These are phyloP conservation scores for Aschersonia sp. DNA, from an alignment of 2,329 filamentous ascomycete genomes.

Conservation along the genomic window DNA sequence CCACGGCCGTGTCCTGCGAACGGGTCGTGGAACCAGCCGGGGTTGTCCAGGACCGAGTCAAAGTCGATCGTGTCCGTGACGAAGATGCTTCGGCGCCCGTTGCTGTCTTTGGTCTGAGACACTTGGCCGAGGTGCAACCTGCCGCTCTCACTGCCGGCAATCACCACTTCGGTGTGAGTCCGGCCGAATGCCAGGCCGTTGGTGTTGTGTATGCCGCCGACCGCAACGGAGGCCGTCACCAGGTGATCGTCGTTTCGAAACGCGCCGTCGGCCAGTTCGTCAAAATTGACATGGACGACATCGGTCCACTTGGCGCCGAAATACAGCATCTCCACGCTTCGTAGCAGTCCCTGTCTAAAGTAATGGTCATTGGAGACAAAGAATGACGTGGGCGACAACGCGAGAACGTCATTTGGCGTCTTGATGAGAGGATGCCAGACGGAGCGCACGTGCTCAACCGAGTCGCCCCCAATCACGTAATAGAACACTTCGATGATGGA, in stretches of 20 bases:
- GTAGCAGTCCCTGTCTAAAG: constrained; percentile 31
- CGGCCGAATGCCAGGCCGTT: constrained; percentile 41
- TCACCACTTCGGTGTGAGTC: constrained; percentile 23
- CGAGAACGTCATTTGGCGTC: constrained; percentile 45
- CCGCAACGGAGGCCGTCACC: constrained; percentile 26
- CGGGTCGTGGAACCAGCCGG: constrained; percentile 40
- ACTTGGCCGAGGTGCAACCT: constrained; percentile 26
- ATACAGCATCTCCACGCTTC: constrained; percentile 31
- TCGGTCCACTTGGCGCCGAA: constrained; percentile 31
- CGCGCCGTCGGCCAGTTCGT: constrained; percentile 6
- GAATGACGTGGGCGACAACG: constrained; percentile 29
- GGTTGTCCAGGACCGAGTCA: constrained; percentile 38
- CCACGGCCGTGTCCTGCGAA: constrained; percentile 21
- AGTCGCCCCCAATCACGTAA: constrained; percentile 28
- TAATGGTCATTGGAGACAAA: constrained; percentile 47
- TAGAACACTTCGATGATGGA: constrained; percentile 45
- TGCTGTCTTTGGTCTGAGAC: constrained; percentile 5
- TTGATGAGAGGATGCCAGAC: constrained; percentile 35
- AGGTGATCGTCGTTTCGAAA: constrained; percentile 14
- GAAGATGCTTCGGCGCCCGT: constrained; percentile 6
- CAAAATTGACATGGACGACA: constrained; percentile 28
- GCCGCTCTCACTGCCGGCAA: constrained; percentile 29
- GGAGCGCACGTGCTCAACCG: constrained; percentile 32
- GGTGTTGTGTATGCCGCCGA: constrained; percentile 32
- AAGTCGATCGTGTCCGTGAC: constrained; percentile 27